Evolutionary conservation across 2,329 filamentous ascomycete genomes (phyloP), one percentile per base, ranked within the genome.

Genomic region (Aspergillus quadrilineatus): DNA sequence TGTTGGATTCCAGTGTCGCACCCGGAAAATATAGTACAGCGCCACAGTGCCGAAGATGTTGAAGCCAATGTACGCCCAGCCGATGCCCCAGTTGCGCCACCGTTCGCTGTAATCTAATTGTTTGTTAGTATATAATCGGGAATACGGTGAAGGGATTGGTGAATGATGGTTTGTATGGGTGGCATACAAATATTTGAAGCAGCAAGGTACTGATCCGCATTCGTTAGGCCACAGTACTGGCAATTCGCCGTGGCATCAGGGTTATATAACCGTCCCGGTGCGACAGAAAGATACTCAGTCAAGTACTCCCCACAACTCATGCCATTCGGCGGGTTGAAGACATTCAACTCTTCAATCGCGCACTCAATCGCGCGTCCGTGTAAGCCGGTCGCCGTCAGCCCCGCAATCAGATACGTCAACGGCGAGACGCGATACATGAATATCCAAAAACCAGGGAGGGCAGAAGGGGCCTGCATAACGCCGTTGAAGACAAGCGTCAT

Each of bases 341-440:
- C 69, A 22, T 90, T 77, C 58, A 84, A 80, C 70, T 96, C 92
- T 68, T 88, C 89, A 5, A 70, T 61, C 0, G 89, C 84, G 71
- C 92, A 96, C 0, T 70, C 63, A 32, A 93, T 85, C 0, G 74
- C 48, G 0, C 84, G 84, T 65, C 88, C 86, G 41, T 89, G 88
- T 4, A 96, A 76, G 3, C 84, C 89, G 0, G 83, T 83, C 0
- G 87, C 82, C 0, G 93, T 72, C 76, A 96, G 85, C 22, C 86
- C 89, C 8, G 82, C 82, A 28, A 93, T 84, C 14, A 94, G 77
- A 70, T 96, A 96, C 0, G 89, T 92, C 65, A 96, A 89, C 0
- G 92, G 91, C 0, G 87, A 91, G 48, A 92, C 76, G 46, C 88
- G 84, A 74, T 93, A 93, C 86, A 92, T 89, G 79, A 91, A 91